These are phyloP conservation scores for Penicillium bovifimosum DNA, from an alignment of 495 filamentous ascomycete genomes.

Conservation along the genomic window DNA sequence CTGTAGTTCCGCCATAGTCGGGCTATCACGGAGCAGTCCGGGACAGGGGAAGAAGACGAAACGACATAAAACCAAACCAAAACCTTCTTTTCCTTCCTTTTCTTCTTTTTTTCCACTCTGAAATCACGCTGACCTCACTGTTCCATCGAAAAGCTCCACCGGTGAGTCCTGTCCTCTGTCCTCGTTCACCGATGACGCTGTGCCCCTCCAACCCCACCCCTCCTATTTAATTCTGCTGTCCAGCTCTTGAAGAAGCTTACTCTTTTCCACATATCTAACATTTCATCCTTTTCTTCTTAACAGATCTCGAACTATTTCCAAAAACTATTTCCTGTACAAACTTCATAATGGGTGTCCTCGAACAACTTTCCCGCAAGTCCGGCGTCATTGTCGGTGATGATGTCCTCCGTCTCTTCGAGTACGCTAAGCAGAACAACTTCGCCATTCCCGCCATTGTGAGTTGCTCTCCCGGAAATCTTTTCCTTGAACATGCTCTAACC, in stretches of 20 bases:
- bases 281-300: slow-evolving; percentile 5
- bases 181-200: slow-evolving; percentile 26
- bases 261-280: slow-evolving; percentile 9
- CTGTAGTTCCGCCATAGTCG: not conserved
- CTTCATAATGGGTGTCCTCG: slow-evolving; percentile 57
- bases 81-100: no score
- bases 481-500: not conserved
- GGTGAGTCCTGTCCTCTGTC: slow-evolving; percentile 15
- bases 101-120: not conserved
- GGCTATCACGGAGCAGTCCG: slow-evolving; percentile 4
- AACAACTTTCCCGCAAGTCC: slow-evolving; percentile 67
- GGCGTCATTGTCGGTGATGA: slow-evolving; percentile 88
- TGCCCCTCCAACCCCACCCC: slow-evolving; percentile 18
- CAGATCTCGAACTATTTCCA: slow-evolving; percentile 6
- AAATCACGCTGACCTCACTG: slow-evolving; percentile 27
- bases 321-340: slow-evolving; percentile 8
- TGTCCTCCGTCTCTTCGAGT: slow-evolving; percentile 71
- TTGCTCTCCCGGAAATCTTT: no score
- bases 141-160: slow-evolving; percentile 13
- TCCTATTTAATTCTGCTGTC: slow-evolving; percentile 22
- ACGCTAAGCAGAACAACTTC: slow-evolving; percentile 76
- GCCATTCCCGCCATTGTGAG: slow-evolving; percentile 87
- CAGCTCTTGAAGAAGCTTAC: slow-evolving; percentile 16
- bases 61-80: no score
- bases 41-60: not conserved